A percentile compares a stretch with the other conserved stretches of the same genome.
Evolutionary conservation across 495 filamentous ascomycete species (phyloP).

Genomic region (Neurospora sp.): DNA sequence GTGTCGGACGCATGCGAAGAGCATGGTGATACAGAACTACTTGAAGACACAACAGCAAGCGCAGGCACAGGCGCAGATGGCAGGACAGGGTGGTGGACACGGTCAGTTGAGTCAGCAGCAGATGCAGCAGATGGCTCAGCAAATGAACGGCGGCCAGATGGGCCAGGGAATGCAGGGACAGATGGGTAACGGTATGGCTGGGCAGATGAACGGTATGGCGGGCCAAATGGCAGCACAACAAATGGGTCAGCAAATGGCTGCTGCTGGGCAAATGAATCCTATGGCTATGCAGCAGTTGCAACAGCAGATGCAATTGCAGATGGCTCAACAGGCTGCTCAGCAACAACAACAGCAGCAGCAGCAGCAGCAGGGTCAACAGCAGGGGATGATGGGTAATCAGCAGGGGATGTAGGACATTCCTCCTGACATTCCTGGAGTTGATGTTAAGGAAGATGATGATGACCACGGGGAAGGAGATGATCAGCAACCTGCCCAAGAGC

Average conservation of each 20-base stretch:
- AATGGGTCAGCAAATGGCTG: neutral
- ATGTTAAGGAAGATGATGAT: neutral
- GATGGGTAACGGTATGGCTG: constrained; percentile 1
- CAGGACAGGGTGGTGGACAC: constrained; percentile 10
- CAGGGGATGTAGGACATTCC: constrained; percentile 1
- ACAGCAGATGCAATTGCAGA: neutral
- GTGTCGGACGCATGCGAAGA: constrained; percentile 16
- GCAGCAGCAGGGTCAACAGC: constrained; percentile 15
- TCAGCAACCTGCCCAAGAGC: neutral
- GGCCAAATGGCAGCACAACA: neutral
- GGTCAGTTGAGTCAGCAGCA: neutral
- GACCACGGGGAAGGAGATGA: neutral
- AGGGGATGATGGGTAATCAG: neutral
- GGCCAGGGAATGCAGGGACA: neutral
- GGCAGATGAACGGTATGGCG: neutral
- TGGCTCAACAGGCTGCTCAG: constrained; percentile 11
- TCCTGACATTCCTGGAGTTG: neutral
- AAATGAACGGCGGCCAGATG: neutral
- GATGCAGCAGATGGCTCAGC: neutral
- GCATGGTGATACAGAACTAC: constrained; percentile 1
- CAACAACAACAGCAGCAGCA: neutral
- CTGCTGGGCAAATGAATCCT: neutral
- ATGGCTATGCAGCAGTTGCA: neutral
- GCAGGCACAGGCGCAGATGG: constrained; percentile 20
- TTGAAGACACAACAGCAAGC: constrained; percentile 24